Evolutionary conservation across 768 basidiomycete genomes (phyloP).

Genomic region (Krasilnikovozyma curviuscula): DNA sequence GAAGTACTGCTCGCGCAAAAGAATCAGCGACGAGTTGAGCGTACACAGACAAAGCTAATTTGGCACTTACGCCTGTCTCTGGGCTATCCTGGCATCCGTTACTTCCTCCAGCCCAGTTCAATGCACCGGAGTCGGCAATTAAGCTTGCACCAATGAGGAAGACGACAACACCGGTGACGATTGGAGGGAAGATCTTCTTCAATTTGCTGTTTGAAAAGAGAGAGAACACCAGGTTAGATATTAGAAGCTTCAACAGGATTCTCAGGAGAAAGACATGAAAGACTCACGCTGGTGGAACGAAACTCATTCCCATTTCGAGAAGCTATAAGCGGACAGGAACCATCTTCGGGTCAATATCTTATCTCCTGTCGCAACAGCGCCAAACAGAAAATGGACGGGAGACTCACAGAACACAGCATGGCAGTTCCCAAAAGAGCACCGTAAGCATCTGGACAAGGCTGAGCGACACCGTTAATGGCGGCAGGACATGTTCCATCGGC

Average conservation of each 20-base stretch:
- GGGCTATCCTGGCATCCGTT: no score
- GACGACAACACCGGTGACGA: conserved; percentile 65
- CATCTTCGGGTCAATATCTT: conserved; percentile 18
- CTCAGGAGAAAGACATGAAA: conserved; percentile 14
- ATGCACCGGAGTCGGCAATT: conserved; percentile 51
- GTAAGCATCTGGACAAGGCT: conserved; percentile 53
- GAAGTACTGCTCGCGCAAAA: no score
- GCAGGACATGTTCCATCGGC: conserved; percentile 46
- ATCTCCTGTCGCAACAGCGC: background rate
- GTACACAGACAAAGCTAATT: background rate
- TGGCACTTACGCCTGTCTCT: background rate
- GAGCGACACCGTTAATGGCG: conserved; percentile 32
- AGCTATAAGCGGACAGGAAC: conserved; percentile 61
- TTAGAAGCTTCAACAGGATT: no score
- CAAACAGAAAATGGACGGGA: background rate
- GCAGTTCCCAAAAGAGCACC: conserved; percentile 49
- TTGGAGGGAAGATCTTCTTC: conserved; percentile 56
- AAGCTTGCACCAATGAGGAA: conserved; percentile 62
- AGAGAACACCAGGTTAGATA: no score
- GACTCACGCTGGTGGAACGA: conserved; percentile 35
- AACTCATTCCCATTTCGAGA: conserved; percentile 59
- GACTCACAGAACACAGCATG: background rate
- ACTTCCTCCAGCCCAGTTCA: conserved; percentile 69
- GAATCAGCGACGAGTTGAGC: background rate
- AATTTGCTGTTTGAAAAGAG: no score